Evolutionary conservation across 2,329 filamentous ascomycete species (phyloP), one percentile per base, ranked within the genome.

Genomic region (Hirsutella thompsonii): DNA sequence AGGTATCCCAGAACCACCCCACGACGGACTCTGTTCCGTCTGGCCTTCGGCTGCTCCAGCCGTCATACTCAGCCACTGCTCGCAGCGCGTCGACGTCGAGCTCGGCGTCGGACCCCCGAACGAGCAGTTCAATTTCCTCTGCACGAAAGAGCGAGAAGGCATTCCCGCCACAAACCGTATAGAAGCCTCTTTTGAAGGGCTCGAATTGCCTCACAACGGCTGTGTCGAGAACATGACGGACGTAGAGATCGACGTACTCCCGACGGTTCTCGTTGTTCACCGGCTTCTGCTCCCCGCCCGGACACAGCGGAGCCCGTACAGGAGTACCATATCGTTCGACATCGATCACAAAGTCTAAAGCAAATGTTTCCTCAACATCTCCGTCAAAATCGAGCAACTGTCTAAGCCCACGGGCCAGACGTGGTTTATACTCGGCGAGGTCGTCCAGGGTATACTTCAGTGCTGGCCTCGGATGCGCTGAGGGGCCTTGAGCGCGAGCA

Each of bases 171-270:
- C 87, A 94, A 21, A 94, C 86, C 0, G 84, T 93, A 58, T 87
- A 95, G 61, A 95, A 95, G 1, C 89, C 89, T 41, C 88, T 77
- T 56, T 92, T 92, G 69, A 95, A 95, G 1, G 89, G 88, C 55
- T 94, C 87, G 48, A 93, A 95, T 54, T 94, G 88, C 33, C 85
- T 74, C 32, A 75, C 67, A 1, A 94, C 83, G 1, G 84, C 74
- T 6, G 72, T 79, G 52, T 94, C 87, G 10, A 95, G 75, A 9
- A 90, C 59, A 55, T 90, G 83, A 32, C 79, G 76, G 9, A 94
- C 75, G 55, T 94, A 94, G 2, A 87, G 67, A 49, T 90, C 82
- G 40, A 94, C 87, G 52, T 90, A 95, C 52, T 94, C 88, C 47
- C 77, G 76, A 21, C 86, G 74, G 51, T 94, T 95, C 14, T 70